Evolutionary conservation across 2,329 filamentous ascomycete species (phyloP).

Genomic region (Paraconiothyrium brasiliense): DNA sequence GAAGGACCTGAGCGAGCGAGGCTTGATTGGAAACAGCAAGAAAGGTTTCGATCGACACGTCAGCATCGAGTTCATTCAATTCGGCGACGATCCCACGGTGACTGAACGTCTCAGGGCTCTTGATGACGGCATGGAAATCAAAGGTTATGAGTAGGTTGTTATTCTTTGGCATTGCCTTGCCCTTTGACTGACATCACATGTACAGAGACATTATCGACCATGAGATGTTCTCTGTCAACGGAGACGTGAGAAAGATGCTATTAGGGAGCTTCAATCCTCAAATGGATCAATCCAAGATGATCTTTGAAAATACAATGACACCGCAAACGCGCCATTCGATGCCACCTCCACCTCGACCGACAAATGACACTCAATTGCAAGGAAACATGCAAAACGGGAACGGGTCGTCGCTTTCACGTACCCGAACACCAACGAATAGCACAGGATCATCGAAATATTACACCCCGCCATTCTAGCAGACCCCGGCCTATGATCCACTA

Average conservation of each 20-base stretch:
- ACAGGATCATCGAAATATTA: not conserved
- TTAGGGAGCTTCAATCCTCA: constrained; percentile 15
- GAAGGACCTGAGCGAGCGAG: not conserved
- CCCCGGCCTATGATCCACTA: too few relatives aligned
- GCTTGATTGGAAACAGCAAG: not conserved
- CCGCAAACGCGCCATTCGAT: not conserved
- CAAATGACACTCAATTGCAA: not conserved
- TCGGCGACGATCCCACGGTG: constrained; percentile 20
- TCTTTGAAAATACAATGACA: not conserved
- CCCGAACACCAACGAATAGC: not conserved
- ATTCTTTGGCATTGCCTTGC: not conserved
- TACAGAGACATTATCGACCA: constrained; percentile 19
- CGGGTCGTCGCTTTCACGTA: not conserved
- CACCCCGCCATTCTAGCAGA: not conserved
- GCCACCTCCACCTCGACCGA: not conserved
- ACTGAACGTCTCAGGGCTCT: constrained; percentile 11
- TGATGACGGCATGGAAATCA: constrained; percentile 17
- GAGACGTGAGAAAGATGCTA: constrained; percentile 18
- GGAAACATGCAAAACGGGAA: not conserved
- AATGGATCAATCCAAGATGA: constrained; percentile 12
- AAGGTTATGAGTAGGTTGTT: constrained; percentile 11
- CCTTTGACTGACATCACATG: not conserved
- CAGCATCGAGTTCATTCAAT: constrained; percentile 25
- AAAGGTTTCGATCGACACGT: constrained; percentile 7
- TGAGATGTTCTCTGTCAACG: constrained; percentile 18